Base-by-base conservation (phyloP, 1,284 basidiomycete species). In the Cryptococcus sp. region DNA sequence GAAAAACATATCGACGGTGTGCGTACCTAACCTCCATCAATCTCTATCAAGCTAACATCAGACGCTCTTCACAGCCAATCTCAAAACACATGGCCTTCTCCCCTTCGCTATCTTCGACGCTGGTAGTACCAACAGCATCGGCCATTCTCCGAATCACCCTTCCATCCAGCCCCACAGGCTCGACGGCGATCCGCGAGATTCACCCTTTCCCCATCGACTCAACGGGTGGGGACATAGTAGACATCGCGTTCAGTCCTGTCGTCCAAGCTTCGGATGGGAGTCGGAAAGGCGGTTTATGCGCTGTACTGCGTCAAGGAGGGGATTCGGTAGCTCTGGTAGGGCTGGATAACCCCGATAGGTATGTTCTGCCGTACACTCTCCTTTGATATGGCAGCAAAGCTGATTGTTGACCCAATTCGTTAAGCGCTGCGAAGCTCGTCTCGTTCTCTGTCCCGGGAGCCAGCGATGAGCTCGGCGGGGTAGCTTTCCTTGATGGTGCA, bases 401-500 rank as follows among this genome's bases (percentile, higher is more conserved):
- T 35, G 2, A 35, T 35, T 35, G 27, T 39, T 17, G 42, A 22
- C 4, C 39, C 43, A 47, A 30, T 25, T n/a, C n/a, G n/a, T n/a
- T 20, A 49, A 56, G 60, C 19, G 46, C 63, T 13, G 23, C 54
- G 20, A 57, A 56, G 19, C 48, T 49, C 19, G 41, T 66, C 19
- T 49, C 50, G 10, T 67, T 66, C 20, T 35, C 30, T 35, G 30
- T 35, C 13, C 30, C 30, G 30, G 30, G 8, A 35, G 2, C 7
- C 30, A 57, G 50, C 11, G 17, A 25, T 11, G 56, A 61, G 22
- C 25, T 68, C 22, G 55, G 39, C 0, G 52, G 58, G 8, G 40
- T 68, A 3, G 54, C 45, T 0, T 70, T 65, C 52, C 39, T 67
- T 10, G 63, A 65, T 38, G 60, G 57, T 6, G 50, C 54, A 3